Evolutionary conservation across 1,139 yeast genomes (phyloP).

Genomic region (Candida gigantensis): DNA sequence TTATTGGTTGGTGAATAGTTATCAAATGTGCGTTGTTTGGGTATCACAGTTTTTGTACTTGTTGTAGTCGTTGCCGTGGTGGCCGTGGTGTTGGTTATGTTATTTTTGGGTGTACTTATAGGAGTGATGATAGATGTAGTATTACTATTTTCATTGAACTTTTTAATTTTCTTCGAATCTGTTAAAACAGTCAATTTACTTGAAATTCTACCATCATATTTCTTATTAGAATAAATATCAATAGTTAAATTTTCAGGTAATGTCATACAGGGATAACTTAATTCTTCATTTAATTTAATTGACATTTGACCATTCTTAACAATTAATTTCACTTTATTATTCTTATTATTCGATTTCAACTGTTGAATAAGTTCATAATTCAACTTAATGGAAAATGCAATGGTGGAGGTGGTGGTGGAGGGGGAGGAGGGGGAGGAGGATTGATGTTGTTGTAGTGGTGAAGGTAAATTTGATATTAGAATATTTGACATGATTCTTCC

Average conservation of each 20-base stretch:
- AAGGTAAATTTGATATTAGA: slow-evolving; percentile 8
- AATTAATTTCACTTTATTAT: slow-evolving; percentile 29
- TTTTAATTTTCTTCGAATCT: slow-evolving; percentile 31
- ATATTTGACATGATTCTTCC: slow-evolving; percentile 3
- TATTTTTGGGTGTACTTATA: neutral
- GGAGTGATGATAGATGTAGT: slow-evolving; percentile 5
- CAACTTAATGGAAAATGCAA: slow-evolving; percentile 30
- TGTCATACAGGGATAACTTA: slow-evolving; percentile 34
- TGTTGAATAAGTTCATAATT: slow-evolving; percentile 27
- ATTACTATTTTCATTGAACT: slow-evolving; percentile 12
- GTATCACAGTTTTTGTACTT: neutral
- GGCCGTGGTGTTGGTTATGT: neutral
- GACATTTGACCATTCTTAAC: slow-evolving; percentile 40
- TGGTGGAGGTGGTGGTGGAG: neutral
- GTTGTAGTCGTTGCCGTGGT: slow-evolving; percentile 6
- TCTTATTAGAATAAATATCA: slow-evolving; percentile 29
- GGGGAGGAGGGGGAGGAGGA: neutral
- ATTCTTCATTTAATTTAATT: slow-evolving; percentile 29
- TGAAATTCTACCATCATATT: slow-evolving; percentile 33
- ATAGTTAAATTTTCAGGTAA: slow-evolving; percentile 40
- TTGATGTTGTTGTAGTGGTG: slow-evolving; percentile 4
- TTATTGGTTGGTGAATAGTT: slow-evolving; percentile 16
- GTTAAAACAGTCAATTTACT: slow-evolving; percentile 35
- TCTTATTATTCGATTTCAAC: slow-evolving; percentile 17
- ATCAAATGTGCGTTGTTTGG: too few relatives aligned